Conservation (phyloP, 768 basidiomycete genomes). For the Rhodotorula diobovata region DNA sequence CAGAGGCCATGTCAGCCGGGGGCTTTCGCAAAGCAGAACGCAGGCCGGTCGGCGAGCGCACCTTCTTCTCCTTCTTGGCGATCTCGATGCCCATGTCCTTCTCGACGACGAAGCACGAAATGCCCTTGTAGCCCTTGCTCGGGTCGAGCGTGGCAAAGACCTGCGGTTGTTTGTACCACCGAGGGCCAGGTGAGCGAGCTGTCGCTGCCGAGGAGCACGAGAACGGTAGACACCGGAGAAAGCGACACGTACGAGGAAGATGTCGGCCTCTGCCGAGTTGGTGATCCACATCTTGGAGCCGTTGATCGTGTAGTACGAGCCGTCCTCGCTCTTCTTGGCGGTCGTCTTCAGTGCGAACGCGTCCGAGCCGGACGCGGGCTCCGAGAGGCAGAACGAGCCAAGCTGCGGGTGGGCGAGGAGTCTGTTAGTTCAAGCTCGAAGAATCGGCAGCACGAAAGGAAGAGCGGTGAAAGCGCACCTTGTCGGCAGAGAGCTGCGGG, state of each 20-base stretch:
- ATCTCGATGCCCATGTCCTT: conserved; percentile 96
- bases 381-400: conserved; percentile 91
- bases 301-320: conserved; percentile 77
- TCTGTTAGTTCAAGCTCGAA: background rate
- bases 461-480: conserved; percentile 52
- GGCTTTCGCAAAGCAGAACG: background rate
- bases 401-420: conserved; percentile 56
- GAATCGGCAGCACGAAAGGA: no score
- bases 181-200: conserved; percentile 55
- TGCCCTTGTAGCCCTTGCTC: conserved; percentile 95
- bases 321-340: conserved; percentile 68
- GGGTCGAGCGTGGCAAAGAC: conserved; percentile 95
- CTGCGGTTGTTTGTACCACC: conserved; percentile 65
- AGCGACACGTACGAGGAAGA: conserved; percentile 43
- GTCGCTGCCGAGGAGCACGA: no score
- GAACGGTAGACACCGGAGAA: background rate
- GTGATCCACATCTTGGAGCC: conserved; percentile 77
- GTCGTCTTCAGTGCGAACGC: conserved; percentile 94
- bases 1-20: background rate
- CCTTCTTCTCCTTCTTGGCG: conserved; percentile 96
- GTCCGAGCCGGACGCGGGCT: conserved; percentile 87
- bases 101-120: conserved; percentile 93
- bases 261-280: conserved; percentile 43
- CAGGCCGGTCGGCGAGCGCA: conserved; percentile 11
- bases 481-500: conserved; percentile 70